phyloP scores from a whole-genome alignment of 2,329 filamentous ascomycete genomes.

The Monilinia vaccinii-corymbosi region DNA sequence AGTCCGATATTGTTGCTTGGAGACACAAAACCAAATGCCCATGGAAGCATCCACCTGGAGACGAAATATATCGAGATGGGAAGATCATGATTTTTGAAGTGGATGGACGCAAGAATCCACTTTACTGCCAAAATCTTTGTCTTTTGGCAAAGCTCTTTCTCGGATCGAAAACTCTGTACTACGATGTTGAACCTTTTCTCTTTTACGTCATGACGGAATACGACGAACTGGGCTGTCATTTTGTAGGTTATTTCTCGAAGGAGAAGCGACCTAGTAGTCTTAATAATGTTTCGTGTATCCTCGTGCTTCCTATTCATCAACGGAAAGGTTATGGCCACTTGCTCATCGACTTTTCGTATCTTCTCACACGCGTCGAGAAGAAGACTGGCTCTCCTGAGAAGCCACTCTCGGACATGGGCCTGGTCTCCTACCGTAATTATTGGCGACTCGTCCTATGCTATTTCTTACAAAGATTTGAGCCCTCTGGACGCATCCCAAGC shows the following conservation, averaged over 20 bases:
- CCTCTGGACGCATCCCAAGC: slow-evolving; percentile 43
- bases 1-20: slow-evolving; percentile 97
- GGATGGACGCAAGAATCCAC: slow-evolving; percentile 89
- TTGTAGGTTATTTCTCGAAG: slow-evolving; percentile 99
- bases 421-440: slow-evolving; percentile 96
- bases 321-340: slow-evolving; percentile 95
- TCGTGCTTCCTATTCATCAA: slow-evolving; percentile 93
- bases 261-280: slow-evolving; percentile 91
- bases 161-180: slow-evolving; percentile 97
- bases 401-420: slow-evolving; percentile 91
- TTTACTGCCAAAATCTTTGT: slow-evolving; percentile 98
- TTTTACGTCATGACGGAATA: slow-evolving; percentile 97
- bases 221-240: slow-evolving; percentile 84
- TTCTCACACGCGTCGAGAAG: slow-evolving; percentile 83
- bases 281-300: slow-evolving; percentile 96
- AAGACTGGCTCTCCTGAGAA: slow-evolving; percentile 97
- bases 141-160: slow-evolving; percentile 92
- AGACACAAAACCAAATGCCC: slow-evolving; percentile 95
- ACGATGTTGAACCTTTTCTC: slow-evolving; percentile 92
- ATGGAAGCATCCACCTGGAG: slow-evolving; percentile 91
- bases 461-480: slow-evolving; percentile 60
- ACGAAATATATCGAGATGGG: slow-evolving; percentile 91
- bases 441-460: slow-evolving; percentile 87
- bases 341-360: slow-evolving; percentile 95
- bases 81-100: slow-evolving; percentile 96